Evolutionary conservation across 345 rosid species (phyloP), one percentile per base, ranked within the genome.

Genomic region (Acer saccharum): DNA sequence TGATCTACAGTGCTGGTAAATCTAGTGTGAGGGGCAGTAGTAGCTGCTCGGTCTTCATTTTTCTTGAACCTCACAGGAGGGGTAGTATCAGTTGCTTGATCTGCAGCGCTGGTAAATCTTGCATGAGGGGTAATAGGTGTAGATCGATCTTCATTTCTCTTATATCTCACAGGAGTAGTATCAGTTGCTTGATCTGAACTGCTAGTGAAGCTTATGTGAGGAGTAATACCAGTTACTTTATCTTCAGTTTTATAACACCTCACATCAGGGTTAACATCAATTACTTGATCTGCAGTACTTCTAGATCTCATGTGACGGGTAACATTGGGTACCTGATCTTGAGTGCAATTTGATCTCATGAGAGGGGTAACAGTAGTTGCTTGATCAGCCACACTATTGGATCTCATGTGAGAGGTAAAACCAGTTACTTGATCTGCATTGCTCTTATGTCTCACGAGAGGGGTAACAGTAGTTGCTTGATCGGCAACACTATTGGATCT

Each of bases 101-200:
- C 46, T 43, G 46, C 46, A 43, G 46, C 46, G 2, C 46, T 43
- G 11, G 46, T 43, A 43, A 43, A 43, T 43, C 46, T 43, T 9
- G 46, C 46, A 9, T 43, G 46, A 43, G 46, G 46, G 62, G 21
- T 44, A 2, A 55, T 62, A 43, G 2, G 35, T 32, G 65, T n/a
- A 20, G 67, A 39, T 43, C 7, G 76, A 23, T 43, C 25, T 27
- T 64, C 69, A 63, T 69, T 78, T 18, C 20, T 46, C 23, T 48
- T 76, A 55, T 65, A 69, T 41, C 75, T 57, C 18, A 55, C 43
- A 17, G 66, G 23, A 18, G 76, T 14, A 25, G 79, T 44, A 70
- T 44, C 46, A 66, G 71, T 70, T 50, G 63, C 81, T 41, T 39
- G 68, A 54, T 72, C 75, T 52, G 71, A 79, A 20, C 21, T 2